Percentiles rank a stretch among this genome's conserved stretches.
Evolutionary conservation across 1,284 basidiomycete species (phyloP).

Genomic region (Heimioporus punctisporus): DNA sequence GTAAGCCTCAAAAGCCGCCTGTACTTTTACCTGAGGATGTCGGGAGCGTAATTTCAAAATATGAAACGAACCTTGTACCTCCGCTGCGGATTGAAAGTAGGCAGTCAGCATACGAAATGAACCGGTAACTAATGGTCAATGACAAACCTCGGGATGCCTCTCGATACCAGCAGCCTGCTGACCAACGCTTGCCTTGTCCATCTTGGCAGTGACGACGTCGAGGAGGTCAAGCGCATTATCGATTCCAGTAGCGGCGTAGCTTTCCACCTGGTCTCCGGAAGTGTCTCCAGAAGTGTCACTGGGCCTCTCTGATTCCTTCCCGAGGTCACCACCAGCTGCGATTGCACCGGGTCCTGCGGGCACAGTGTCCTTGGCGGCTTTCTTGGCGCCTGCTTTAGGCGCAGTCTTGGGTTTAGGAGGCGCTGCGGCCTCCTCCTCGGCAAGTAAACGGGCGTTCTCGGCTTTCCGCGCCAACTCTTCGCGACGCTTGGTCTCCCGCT

Average conservation of each 20-base stretch:
- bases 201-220: slow-evolving; percentile 88
- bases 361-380: slow-evolving; percentile 45
- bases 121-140: no score
- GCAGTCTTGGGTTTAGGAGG: slow-evolving; percentile 67
- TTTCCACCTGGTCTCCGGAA: slow-evolving; percentile 52
- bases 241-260: slow-evolving; percentile 84
- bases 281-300: slow-evolving; percentile 28
- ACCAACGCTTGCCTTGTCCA: slow-evolving; percentile 90
- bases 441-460: slow-evolving; percentile 75
- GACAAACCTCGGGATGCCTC: slow-evolving; percentile 89
- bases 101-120: no score
- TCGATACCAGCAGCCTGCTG: slow-evolving; percentile 86
- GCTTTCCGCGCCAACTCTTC: slow-evolving; percentile 78
- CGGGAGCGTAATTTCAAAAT: not conserved
- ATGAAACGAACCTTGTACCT: slow-evolving; percentile 77
- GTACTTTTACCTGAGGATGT: slow-evolving; percentile 7
- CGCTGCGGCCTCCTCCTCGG: slow-evolving; percentile 81
- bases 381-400: slow-evolving; percentile 69
- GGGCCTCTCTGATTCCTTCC: slow-evolving; percentile 30
- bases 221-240: slow-evolving; percentile 94
- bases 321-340: slow-evolving; percentile 63
- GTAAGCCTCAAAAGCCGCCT: slow-evolving; percentile 93
- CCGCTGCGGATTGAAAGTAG: slow-evolving; percentile 46
- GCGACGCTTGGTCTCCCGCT: slow-evolving; percentile 76
- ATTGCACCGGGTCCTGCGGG: slow-evolving; percentile 80